Base-by-base conservation (phyloP, 2,329 filamentous ascomycete species). In the Beauveria varroae region DNA sequence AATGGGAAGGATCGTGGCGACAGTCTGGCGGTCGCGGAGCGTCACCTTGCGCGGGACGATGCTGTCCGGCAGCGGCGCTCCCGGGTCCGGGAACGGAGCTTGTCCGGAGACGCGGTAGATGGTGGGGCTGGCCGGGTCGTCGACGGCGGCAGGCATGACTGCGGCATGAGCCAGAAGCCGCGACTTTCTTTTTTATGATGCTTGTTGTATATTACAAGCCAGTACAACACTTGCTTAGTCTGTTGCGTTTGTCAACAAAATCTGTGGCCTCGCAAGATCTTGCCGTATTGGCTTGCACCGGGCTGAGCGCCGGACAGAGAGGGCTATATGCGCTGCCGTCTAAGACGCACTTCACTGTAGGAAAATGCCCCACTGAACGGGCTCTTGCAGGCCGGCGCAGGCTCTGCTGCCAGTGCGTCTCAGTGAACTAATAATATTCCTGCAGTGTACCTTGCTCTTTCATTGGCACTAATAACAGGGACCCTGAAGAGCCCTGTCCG, bases 1-100 rank as follows among this genome's bases (percentile, higher is more conserved):
- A 73, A 96, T 92, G 10, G 92, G 92, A 56, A 96, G 83, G 50
- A 96, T 81, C 1, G 91, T 96, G 9, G 91, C 92, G 54, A 89
- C 85, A 0, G 91, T 96, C 66, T 92, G 87, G 55, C 91, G 85
- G 74, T 96, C 91, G 64, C 91, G 85, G 62, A 96, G 84, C 1
- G 87, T 93, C 64, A 96, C 90, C 73, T 90, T 88, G 64, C 87
- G 86, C 50, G 90, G 87, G 22, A 79, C 75, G 69, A 96, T 88
- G 65, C 85, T 84, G 34, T 81, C 73, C 55, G 91, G 90, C 55
- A 93, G 79, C 26, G 34, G 79, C 69, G 81, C 80, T 46, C 76
- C 79, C 61, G 84, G 81, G 65, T 84, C 80, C 66, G 88, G 86
- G 68, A 83, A 90, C 46, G 89, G 88, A 58, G 79, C 72, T 53